These are phyloP conservation scores for Xylaria sp. DNA, from an alignment of 2,329 filamentous ascomycete species.

Conservation along the genomic window DNA sequence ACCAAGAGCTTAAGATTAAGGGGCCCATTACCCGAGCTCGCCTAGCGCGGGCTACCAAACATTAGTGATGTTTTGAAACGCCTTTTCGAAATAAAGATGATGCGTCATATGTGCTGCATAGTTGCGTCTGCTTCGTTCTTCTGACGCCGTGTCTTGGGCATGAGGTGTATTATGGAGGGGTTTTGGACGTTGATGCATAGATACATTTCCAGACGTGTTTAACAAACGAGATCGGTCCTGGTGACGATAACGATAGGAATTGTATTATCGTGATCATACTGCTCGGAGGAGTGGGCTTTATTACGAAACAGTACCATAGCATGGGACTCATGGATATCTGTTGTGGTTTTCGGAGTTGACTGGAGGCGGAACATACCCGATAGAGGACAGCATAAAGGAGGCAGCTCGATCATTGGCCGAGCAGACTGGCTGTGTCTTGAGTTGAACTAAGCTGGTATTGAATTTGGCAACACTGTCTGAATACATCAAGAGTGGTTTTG, in stretches of 20 bases:
- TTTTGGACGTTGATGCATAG: conserved; percentile 21
- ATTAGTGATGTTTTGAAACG: conserved; percentile 1
- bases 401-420: conserved; percentile 1
- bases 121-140: neutral
- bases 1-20: conserved; percentile 15
- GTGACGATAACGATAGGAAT: neutral
- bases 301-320: conserved; percentile 10
- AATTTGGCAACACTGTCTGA: neutral
- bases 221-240: neutral
- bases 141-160: conserved; percentile 1
- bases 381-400: conserved; percentile 31
- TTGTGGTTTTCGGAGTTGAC: conserved; percentile 24
- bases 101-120: neutral
- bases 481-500: neutral
- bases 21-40: conserved; percentile 31
- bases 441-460: neutral
- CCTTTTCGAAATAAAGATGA: neutral
- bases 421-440: neutral
- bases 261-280: neutral
- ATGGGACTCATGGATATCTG: conserved; percentile 29
- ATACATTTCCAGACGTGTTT: conserved; percentile 38
- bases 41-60: conserved; percentile 17
- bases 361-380: conserved; percentile 29
- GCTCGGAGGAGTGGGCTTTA: neutral
- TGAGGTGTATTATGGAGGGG: neutral